Conservation (phyloP, 2,329 filamentous ascomycete species). For the Chaetomium olivaceum region DNA sequence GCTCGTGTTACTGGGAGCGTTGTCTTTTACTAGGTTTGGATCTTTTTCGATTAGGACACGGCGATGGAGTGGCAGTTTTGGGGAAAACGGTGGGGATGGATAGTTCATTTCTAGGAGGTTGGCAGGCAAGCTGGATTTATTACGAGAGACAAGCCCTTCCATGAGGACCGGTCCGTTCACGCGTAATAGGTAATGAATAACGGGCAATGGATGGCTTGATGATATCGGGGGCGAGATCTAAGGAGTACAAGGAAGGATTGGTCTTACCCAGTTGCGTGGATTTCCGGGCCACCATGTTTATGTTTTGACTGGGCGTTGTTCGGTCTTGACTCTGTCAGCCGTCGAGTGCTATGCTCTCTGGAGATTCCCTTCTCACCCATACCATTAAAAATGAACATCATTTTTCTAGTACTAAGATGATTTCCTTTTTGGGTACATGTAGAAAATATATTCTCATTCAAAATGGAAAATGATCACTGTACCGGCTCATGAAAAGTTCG, state of each 20-base stretch:
- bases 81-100: neutral
- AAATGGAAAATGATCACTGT: no score
- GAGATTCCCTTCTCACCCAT: no score
- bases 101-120: neutral
- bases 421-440: no score
- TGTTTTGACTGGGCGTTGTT: no score
- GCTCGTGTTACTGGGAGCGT: neutral
- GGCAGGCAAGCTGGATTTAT: neutral
- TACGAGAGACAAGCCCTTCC: neutral
- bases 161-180: neutral
- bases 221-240: neutral
- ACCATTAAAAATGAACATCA: no score
- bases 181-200: constrained; percentile 24
- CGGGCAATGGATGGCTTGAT: constrained; percentile 9
- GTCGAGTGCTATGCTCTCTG: no score
- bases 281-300: no score
- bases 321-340: no score
- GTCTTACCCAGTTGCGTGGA: neutral
- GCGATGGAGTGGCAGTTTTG: neutral
- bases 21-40: neutral
- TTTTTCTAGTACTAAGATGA: no score
- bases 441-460: no score
- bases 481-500: no score
- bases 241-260: neutral
- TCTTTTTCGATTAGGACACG: neutral